Evolutionary conservation across 441 rosid genomes (phyloP).

Genomic region (Eruca vesicaria): DNA sequence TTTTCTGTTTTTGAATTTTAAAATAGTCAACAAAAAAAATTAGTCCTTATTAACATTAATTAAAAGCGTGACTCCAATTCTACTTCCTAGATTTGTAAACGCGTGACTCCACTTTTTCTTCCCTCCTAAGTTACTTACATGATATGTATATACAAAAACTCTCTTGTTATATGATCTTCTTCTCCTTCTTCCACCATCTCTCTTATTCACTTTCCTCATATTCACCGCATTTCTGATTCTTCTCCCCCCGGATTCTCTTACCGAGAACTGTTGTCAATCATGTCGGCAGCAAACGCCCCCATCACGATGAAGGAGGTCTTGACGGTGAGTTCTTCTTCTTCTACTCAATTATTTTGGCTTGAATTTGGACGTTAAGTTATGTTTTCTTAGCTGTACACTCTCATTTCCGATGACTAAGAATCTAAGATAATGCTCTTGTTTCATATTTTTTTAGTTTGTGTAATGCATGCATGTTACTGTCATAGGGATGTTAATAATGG

Average conservation of each 20-base stretch:
- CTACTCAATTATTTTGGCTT: conserved; percentile 11
- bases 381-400: too few relatives aligned
- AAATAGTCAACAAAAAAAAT: too few relatives aligned
- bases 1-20: too few relatives aligned
- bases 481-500: too few relatives aligned
- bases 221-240: conserved; percentile 44
- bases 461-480: too few relatives aligned
- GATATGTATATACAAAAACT: not conserved
- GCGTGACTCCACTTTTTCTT: too few relatives aligned
- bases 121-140: not conserved
- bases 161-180: not conserved
- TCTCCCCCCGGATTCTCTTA: conserved; percentile 24
- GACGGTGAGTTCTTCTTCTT: conserved; percentile 44
- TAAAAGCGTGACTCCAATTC: too few relatives aligned
- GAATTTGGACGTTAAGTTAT: not conserved
- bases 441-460: not conserved
- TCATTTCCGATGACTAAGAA: too few relatives aligned
- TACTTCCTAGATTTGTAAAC: too few relatives aligned
- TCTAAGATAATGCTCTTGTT: not conserved
- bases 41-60: too few relatives aligned
- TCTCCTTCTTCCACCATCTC: not conserved
- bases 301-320: conserved; percentile 60
- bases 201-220: too few relatives aligned
- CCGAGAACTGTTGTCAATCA: conserved; percentile 44
- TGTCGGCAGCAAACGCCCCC: conserved; percentile 59